These are phyloP conservation scores for Castanea sativa DNA, from an alignment of 306 rosid species.

Conservation along the genomic window DNA sequence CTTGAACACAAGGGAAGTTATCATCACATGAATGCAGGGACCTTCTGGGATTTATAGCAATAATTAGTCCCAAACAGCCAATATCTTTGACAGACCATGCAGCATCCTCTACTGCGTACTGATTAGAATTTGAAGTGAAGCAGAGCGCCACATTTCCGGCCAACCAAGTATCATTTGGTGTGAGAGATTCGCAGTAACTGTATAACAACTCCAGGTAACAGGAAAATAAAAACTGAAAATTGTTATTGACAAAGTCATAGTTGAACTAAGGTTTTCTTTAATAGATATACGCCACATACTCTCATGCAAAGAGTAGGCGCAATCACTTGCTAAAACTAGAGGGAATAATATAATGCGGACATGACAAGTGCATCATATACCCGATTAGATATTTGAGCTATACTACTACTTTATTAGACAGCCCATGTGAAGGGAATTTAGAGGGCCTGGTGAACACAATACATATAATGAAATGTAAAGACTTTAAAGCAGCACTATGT, in stretches of 20 bases:
- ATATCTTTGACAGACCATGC: constrained; percentile 27
- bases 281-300: not conserved
- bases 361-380: not conserved
- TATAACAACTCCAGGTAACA: not conserved
- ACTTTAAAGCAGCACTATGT: not conserved
- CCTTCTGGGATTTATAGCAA: constrained; percentile 27
- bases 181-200: constrained; percentile 34
- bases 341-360: not conserved
- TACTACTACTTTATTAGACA: not conserved
- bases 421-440: not conserved
- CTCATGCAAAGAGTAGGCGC: not conserved
- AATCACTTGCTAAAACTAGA: not conserved
- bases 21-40: constrained; percentile 7
- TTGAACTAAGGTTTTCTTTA: not conserved
- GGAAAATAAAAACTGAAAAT: not conserved
- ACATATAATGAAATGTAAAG: not conserved
- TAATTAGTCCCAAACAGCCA: constrained; percentile 35
- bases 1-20: constrained; percentile 36
- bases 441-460: not conserved
- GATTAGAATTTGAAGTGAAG: constrained; percentile 23
- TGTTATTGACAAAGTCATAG: not conserved
- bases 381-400: not conserved
- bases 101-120: not conserved
- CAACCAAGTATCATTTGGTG: constrained; percentile 22
- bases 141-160: constrained; percentile 37